A percentile compares a stretch with the other conserved stretches of the same genome.
These are phyloP conservation scores for Nigrospora sphaerica DNA, from an alignment of 2,329 filamentous ascomycete species.

Conservation along the genomic window DNA sequence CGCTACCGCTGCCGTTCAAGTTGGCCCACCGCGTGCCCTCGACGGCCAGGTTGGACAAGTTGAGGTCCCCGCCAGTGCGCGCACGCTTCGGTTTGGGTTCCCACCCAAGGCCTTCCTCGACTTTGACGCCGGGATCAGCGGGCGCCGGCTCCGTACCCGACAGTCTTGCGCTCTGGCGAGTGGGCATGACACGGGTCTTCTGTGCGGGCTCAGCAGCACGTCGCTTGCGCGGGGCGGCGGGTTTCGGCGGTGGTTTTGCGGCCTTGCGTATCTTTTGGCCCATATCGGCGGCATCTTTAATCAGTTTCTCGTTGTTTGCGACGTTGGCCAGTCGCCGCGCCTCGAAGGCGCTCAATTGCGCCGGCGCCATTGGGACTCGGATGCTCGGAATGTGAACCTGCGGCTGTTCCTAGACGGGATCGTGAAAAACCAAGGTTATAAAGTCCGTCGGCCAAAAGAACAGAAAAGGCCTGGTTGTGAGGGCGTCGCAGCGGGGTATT, in stretches of 20 bases:
- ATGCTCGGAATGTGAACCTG: no score
- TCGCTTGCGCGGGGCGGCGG: slow-evolving; percentile 30
- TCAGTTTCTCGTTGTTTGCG: slow-evolving; percentile 67
- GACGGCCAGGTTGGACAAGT: slow-evolving; percentile 70
- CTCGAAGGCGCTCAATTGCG: slow-evolving; percentile 74
- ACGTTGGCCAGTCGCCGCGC: slow-evolving; percentile 80
- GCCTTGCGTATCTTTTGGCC: slow-evolving; percentile 61
- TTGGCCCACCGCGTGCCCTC: slow-evolving; percentile 71
- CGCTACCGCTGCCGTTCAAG: slow-evolving; percentile 55
- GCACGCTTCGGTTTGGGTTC: slow-evolving; percentile 50
- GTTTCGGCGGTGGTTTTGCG: slow-evolving; percentile 41
- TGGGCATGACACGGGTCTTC: slow-evolving; percentile 39
- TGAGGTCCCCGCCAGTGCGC: slow-evolving; percentile 51
- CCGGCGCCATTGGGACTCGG: background rate
- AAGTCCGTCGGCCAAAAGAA: no score
- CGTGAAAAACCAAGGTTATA: no score
- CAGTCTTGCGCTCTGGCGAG: slow-evolving; percentile 50
- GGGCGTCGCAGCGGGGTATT: no score
- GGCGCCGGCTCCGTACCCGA: slow-evolving; percentile 45
- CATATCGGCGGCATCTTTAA: slow-evolving; percentile 69
- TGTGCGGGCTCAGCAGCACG: slow-evolving; percentile 37
- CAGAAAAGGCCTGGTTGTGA: no score
- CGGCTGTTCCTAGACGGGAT: no score
- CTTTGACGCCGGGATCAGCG: slow-evolving; percentile 37
- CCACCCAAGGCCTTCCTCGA: slow-evolving; percentile 8